Base-by-base conservation (phyloP, 495 filamentous ascomycete species). In the Aspergillus egyptiacus region DNA sequence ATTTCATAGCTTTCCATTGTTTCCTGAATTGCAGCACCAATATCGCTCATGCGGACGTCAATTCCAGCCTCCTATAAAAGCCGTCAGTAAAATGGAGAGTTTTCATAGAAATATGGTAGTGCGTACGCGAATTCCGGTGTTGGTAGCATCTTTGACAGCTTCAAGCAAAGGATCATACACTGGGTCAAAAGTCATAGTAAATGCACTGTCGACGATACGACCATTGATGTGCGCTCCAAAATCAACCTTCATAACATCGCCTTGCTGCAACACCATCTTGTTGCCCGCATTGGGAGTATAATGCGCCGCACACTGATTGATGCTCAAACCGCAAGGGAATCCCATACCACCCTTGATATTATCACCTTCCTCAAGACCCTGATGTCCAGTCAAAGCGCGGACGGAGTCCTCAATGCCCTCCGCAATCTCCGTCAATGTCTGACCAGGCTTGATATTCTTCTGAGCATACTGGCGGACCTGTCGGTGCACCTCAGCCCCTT, bases 171-270 rank as follows among this genome's bases (percentile, higher is more conserved):
- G 85, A 60, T 95, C 89, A 62, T 94, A 95, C 43, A 82, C 80
- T 0, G 83, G 86, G 60, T 96, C 85, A 55, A 89, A 93, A 14
- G 88, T 73, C 75, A 96, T 77, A 10, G 90, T 96, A 64, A 96
- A 96, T 5, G 90, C 90, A 65, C 85, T 90, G 69, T 96, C 90
- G 20, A 96, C 86, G 60, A 96, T 96, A 45, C 85, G 77, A 7
- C 90, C 90, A 60, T 90, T 93, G 58, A 96, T 78, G 54, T 96
- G 90, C 7, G 91, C 87, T 30, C 90, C 90, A 50, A 95, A 89
- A 64, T 96, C 90, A 34, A 96, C 85, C 64, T 90, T 95, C 85
- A 96, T 83, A 24, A 96, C 89, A 67, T 96, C 88, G 38, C 82
- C 81, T 44, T 93, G 68, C 59, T 87, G 75, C 48, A 95, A 68